Evolutionary conservation across 2,329 filamentous ascomycete species (phyloP).

Genomic region (Tolypocladium capitatum): DNA sequence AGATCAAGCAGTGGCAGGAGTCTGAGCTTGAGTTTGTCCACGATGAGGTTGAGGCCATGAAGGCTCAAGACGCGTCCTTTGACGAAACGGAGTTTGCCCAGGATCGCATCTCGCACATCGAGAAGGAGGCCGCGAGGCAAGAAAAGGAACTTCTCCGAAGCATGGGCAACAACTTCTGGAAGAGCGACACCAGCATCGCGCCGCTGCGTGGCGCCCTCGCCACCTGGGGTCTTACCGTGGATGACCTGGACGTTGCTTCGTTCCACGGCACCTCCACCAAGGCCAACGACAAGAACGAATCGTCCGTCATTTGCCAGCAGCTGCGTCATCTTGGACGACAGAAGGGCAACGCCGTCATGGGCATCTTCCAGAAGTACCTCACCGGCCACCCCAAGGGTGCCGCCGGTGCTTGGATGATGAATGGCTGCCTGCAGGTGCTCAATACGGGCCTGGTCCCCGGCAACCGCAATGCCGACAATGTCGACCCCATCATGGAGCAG

Average conservation of each 20-base stretch:
- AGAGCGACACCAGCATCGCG: constrained; percentile 82
- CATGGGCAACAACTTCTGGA: constrained; percentile 98
- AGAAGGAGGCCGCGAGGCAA: constrained; percentile 72
- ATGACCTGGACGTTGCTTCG: constrained; percentile 87
- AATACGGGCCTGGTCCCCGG: constrained; percentile 90
- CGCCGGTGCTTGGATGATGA: constrained; percentile 99
- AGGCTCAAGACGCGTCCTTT: constrained; percentile 60
- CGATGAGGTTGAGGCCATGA: constrained; percentile 85
- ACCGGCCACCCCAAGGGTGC: constrained; percentile 99
- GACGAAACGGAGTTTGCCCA: constrained; percentile 74
- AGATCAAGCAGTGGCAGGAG: constrained; percentile 95
- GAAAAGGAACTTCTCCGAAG: constrained; percentile 87
- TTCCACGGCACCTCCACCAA: constrained; percentile 99
- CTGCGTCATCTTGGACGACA: constrained; percentile 85
- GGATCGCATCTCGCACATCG: constrained; percentile 75
- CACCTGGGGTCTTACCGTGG: constrained; percentile 95
- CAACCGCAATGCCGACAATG: constrained; percentile 95
- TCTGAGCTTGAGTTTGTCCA: constrained; percentile 86
- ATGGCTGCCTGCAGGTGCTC: constrained; percentile 89
- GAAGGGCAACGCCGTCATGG: constrained; percentile 91
- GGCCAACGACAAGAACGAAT: constrained; percentile 99
- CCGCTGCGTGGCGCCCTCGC: constrained; percentile 91
- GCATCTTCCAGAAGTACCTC: constrained; percentile 98
- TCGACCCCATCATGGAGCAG: constrained; percentile 91
- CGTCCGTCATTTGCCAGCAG: constrained; percentile 92